Conservation (phyloP, 2,329 filamentous ascomycete species). For the Zymoseptoria passerinii region DNA sequence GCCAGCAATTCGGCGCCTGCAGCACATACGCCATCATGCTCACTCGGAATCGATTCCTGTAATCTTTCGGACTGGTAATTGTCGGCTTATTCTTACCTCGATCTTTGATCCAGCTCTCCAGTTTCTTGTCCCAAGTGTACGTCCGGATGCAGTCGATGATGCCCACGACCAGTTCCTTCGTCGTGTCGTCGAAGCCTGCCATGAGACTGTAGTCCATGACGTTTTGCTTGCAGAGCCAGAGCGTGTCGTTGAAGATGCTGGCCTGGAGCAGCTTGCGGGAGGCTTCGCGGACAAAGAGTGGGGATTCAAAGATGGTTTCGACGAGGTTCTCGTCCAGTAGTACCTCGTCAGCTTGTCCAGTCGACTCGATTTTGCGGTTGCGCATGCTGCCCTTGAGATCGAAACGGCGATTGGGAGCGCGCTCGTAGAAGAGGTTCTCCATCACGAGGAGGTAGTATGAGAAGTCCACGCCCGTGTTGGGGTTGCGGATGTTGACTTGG, state of each 20-base stretch:
- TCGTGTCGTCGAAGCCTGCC: conserved; percentile 88
- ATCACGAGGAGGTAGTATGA: conserved; percentile 91
- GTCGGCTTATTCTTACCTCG: conserved; percentile 82
- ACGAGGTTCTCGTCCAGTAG: conserved; percentile 98
- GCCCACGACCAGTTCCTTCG: conserved; percentile 87
- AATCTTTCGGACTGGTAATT: conserved; percentile 94
- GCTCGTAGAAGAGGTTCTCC: conserved; percentile 97
- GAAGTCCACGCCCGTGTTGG: conserved; percentile 81
- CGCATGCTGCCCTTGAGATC: conserved; percentile 98
- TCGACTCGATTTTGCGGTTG: conserved; percentile 93
- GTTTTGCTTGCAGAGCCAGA: conserved; percentile 88
- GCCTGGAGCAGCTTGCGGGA: conserved; percentile 87
- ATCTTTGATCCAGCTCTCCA: conserved; percentile 99
- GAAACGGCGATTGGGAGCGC: conserved; percentile 69
- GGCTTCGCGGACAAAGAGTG: conserved; percentile 89
- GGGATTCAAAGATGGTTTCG: conserved; percentile 96
- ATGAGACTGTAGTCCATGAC: conserved; percentile 99
- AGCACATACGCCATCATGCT: conserved; percentile 88
- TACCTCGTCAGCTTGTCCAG: conserved; percentile 92
- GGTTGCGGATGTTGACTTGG: conserved; percentile 94
- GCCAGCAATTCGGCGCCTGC: conserved; percentile 68
- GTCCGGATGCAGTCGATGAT: conserved; percentile 98
- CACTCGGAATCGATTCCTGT: conserved; percentile 90
- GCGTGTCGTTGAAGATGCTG: conserved; percentile 93
- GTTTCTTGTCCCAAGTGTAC: conserved; percentile 98